Evolutionary conservation across 179 eudicot species (phyloP).

Genomic region (Heliamphora pulchella): DNA sequence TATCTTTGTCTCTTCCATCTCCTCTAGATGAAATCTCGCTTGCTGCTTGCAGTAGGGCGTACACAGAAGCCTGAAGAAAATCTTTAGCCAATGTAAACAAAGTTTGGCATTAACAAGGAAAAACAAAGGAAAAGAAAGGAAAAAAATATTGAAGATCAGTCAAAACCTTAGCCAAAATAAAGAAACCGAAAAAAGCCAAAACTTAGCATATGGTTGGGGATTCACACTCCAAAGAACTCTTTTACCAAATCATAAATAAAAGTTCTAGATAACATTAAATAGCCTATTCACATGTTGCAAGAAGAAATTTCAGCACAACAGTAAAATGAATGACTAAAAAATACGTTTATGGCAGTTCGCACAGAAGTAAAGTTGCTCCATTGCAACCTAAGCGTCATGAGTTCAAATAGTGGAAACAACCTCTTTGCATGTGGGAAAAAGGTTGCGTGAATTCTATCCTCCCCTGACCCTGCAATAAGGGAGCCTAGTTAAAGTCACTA

Average conservation of each 20-base stretch:
- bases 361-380: no score
- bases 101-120: background rate
- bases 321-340: background rate
- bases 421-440: no score
- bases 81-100: constrained; percentile 11
- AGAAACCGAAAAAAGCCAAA: background rate
- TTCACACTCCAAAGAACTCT: constrained; percentile 4
- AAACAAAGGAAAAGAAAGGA: background rate
- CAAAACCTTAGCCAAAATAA: background rate
- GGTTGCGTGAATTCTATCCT: no score
- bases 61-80: constrained; percentile 68
- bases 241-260: constrained; percentile 6
- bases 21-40: constrained; percentile 75
- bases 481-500: no score
- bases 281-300: no score
- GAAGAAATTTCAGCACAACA: background rate
- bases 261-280: background rate
- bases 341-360: no score
- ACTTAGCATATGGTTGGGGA: background rate
- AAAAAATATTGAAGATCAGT: background rate
- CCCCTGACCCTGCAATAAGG: no score
- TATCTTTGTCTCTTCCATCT: constrained; percentile 70
- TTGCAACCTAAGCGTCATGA: no score
- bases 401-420: no score
- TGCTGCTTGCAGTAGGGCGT: constrained; percentile 81